A percentile compares a stretch with the other conserved stretches of the same genome.
Conservation (phyloP, 1,139 yeast species). For the Wickerhamiella infanticola region DNA sequence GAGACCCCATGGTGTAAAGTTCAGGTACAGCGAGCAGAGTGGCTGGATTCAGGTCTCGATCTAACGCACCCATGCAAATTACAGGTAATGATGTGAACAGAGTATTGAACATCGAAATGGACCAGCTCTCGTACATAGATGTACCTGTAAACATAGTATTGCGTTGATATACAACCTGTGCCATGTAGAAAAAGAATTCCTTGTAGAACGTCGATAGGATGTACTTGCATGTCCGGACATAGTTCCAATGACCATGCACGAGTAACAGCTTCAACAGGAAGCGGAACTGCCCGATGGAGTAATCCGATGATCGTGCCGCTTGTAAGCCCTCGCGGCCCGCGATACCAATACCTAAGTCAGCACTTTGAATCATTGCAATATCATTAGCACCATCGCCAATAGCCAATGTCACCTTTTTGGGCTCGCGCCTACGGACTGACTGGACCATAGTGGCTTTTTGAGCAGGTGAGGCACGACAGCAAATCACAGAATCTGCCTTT, state of each 20-base stretch:
- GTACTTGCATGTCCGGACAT: conserved; percentile 80
- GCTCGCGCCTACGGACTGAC: conserved; percentile 52
- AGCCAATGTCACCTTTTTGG: conserved; percentile 67
- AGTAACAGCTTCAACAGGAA: conserved; percentile 63
- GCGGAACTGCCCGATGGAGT: conserved; percentile 88
- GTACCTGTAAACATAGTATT: conserved; percentile 85
- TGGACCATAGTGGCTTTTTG: conserved; percentile 87
- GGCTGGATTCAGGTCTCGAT: conserved; percentile 75
- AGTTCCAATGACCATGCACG: conserved; percentile 94
- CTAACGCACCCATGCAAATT: conserved; percentile 86
- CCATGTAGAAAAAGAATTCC: conserved; percentile 73
- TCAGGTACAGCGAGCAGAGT: conserved; percentile 88
- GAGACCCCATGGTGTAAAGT: conserved; percentile 62
- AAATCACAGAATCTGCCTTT: conserved; percentile 76
- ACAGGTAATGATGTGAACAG: conserved; percentile 89
- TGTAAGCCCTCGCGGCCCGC: conserved; percentile 95
- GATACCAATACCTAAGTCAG: conserved; percentile 94
- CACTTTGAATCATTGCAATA: conserved; percentile 97
- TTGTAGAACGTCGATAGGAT: conserved; percentile 90
- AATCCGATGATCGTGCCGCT: conserved; percentile 91
- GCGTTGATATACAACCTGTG: conserved; percentile 79
- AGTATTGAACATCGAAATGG: conserved; percentile 91
- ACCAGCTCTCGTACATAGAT: conserved; percentile 89
- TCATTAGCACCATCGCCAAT: conserved; percentile 99
- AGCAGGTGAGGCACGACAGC: conserved; percentile 94